Evolutionary conservation across 2,329 filamentous ascomycete species (phyloP), one percentile per base, ranked within the genome.

Genomic region (Xylaria sp.): DNA sequence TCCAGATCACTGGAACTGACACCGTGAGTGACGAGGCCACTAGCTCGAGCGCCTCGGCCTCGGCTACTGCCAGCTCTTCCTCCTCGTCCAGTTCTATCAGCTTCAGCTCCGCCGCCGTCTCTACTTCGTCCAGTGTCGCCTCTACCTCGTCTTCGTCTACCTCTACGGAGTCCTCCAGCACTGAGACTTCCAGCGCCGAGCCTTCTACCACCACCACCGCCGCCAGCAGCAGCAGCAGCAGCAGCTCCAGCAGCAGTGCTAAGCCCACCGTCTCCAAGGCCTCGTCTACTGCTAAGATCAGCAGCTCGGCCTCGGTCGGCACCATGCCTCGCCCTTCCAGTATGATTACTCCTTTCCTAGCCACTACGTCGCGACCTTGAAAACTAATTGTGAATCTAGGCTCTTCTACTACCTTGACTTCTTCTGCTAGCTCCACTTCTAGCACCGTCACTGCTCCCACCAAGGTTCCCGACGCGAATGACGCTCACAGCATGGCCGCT

Each of bases 1-100:
- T 78, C 69, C 11, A 63, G 6, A 64, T 77, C 54, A 18, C 54
- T 13, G 74, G 74, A 49, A 66, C 65, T 23, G 55, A 57, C 59
- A 58, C 61, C 11, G 6, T 11, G 18, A 18, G 8, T 18, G n/a
- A n/a, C n/a, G 23, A 30, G 23, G 42, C 6, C 10, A 11, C 46
- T 18, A 48, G 46, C 16, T n/a, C 44, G n/a, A 47, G 44, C 13
- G 44, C 44, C 44, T 16, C 11, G 9, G 44, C 52, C 53, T 50
- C 46, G 16, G 35, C 58, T 35, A 54, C 59, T 9, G 56, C 65
- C 39, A 60, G 54, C 53, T 66, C 65, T 48, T 55, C 8, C 44
- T 56, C 62, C 5, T 19, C 55, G 23, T 57, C 57, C 2, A 47
- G 37, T 18, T 11, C 58, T 37, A 42, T 13, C 59, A 65, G 62